phyloP scores from a whole-genome alignment of 1,284 basidiomycete species.

The Ustilago nuda region DNA sequence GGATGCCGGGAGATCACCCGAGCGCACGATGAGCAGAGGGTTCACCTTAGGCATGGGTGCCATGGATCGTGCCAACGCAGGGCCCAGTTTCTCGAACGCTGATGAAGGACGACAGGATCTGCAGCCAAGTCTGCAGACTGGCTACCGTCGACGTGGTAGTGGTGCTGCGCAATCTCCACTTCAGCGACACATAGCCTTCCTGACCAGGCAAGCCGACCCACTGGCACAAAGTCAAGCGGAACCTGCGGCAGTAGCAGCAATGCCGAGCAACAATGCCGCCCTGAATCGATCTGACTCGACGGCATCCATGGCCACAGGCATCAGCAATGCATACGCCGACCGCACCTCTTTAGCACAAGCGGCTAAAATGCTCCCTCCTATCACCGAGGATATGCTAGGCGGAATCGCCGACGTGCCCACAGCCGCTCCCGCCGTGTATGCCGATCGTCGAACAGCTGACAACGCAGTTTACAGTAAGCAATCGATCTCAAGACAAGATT shows the following conservation, averaged over 20 bases:
- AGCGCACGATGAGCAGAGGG: slow-evolving; percentile 34
- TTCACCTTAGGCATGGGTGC: slow-evolving; percentile 45
- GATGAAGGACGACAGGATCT: slow-evolving; percentile 39
- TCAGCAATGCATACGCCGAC: slow-evolving; percentile 6
- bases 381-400: slow-evolving; percentile 43
- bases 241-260: background rate
- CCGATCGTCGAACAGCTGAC: background rate
- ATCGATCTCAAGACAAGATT: slow-evolving; percentile 19
- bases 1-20: slow-evolving; percentile 28
- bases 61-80: slow-evolving; percentile 32
- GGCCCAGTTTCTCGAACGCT: slow-evolving; percentile 17
- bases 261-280: slow-evolving; percentile 3
- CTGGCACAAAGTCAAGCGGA: slow-evolving; percentile 1
- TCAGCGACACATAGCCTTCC: slow-evolving; percentile 51
- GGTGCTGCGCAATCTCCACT: slow-evolving; percentile 33
- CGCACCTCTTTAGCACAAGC: slow-evolving; percentile 6
- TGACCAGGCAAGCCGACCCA: slow-evolving; percentile 35
- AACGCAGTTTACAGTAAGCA: slow-evolving; percentile 13
- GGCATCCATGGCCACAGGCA: slow-evolving; percentile 3
- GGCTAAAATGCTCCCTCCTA: slow-evolving; percentile 24
- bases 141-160: slow-evolving; percentile 17
- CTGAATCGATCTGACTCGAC: slow-evolving; percentile 21
- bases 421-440: slow-evolving; percentile 15
- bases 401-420: slow-evolving; percentile 38
- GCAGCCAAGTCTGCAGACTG: slow-evolving; percentile 23